Base-by-base conservation (phyloP, 176 grass and related monocot species). In the Eragrostis nindensis region DNA sequence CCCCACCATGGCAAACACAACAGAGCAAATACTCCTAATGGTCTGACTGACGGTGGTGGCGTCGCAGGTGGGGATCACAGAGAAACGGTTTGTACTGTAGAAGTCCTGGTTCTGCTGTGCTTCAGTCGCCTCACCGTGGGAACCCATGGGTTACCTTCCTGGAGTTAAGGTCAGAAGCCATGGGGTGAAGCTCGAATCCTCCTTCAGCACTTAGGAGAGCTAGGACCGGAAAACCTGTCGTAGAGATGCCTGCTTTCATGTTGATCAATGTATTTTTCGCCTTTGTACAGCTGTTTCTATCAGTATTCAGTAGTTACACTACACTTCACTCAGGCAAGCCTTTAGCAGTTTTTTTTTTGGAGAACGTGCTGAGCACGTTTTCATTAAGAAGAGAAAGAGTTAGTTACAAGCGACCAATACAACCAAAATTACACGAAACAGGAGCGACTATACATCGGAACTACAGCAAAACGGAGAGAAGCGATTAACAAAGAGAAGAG, bases 41-140 rank as follows among this genome's bases (percentile, higher is more conserved):
- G 90, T 43, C 19, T 74, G 22, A 62, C 62, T 75, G 81, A 84
- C 3, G 49, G 68, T 42, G 24, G 41, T 9, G 24, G 78, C 15
- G 46, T 21, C 4, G 21, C 70, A 9, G 76, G 61, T 22, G 90
- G 90, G 75, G 84, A 94, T 70, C 66, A 86, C 63, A n/a, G n/a
- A 84, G 60, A 42, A 83, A 86, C n/a, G 74, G 91, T n/a, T n/a
- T 63, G 56, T 76, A 9, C 78, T 75, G 56, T 84, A 91, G 44
- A 88, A 87, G 26, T 41, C 80, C 18, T 97, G 53, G 92, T n/a
- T 30, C 16, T 15, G 8, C 15, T 62, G 17, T 59, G 55, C 68
- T 55, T 30, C 45, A 76, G 63, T 29, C 14, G 21, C 60, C 57
- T 40, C 41, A 25, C 41, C 60, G 8, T 49, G 24, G 19, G 29